phyloP scores from a whole-genome alignment of 176 grass and related monocot species.

The Cenchrus americanus region DNA sequence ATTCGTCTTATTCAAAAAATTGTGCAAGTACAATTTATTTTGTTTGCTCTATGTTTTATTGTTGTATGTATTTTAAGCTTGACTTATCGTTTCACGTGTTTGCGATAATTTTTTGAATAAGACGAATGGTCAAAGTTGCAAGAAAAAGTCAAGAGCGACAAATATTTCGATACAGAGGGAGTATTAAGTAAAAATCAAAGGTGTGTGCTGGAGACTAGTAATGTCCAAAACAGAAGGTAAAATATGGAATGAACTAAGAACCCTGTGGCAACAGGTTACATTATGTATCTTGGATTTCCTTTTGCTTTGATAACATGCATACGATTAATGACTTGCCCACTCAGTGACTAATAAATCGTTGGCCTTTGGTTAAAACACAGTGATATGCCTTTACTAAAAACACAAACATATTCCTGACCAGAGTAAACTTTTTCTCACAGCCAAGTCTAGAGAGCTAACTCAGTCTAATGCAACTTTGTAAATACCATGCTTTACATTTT shows the following conservation, averaged over 20 bases:
- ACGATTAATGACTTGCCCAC: too few relatives aligned
- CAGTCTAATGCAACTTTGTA: conserved; percentile 13
- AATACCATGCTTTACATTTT: conserved; percentile 9
- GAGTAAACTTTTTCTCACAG: neutral
- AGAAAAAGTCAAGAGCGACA: too few relatives aligned
- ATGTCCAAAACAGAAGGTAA: neutral
- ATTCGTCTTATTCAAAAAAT: too few relatives aligned
- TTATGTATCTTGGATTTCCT: conserved; percentile 10
- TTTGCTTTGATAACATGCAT: neutral
- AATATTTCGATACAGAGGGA: too few relatives aligned
- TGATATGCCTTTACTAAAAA: neutral
- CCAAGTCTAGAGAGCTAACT: conserved; percentile 17
- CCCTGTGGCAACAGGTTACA: conserved; percentile 1
- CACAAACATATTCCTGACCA: neutral
- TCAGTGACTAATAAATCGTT: conserved; percentile 1
- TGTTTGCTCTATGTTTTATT: too few relatives aligned
- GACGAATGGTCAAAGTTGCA: too few relatives aligned
- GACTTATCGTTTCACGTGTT: too few relatives aligned
- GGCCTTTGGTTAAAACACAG: neutral
- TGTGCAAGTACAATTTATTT: too few relatives aligned
- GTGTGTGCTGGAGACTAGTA: neutral
- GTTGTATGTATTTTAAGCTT: too few relatives aligned
- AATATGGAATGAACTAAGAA: neutral
- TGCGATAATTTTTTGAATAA: too few relatives aligned
- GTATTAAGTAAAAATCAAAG: neutral